A percentile compares a stretch with the other conserved stretches of the same genome.
Evolutionary conservation across 2,329 filamentous ascomycete species (phyloP).

Genomic region (Trichoderma semiorbis): DNA sequence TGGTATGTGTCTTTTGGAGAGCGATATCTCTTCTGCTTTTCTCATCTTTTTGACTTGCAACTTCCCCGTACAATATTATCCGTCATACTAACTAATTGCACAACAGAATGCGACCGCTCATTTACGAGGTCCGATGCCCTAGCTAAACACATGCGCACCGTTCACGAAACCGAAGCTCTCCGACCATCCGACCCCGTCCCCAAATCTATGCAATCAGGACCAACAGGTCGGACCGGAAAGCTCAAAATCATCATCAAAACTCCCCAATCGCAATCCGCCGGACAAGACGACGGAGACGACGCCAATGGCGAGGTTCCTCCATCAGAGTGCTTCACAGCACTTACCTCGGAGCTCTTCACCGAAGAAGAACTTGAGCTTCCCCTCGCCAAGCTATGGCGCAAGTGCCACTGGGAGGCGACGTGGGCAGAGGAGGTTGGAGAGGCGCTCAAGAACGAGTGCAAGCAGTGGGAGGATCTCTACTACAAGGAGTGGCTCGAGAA

Average conservation of each 20-base stretch:
- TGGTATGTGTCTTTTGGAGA: conserved; percentile 54
- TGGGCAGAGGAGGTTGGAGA: conserved; percentile 70
- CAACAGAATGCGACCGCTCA: conserved; percentile 86
- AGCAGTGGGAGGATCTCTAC: conserved; percentile 62
- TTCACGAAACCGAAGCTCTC: conserved; percentile 93
- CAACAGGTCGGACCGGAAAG: conserved; percentile 46
- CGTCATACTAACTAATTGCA: not conserved
- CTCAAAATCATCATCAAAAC: conserved; percentile 64
- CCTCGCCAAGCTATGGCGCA: conserved; percentile 58
- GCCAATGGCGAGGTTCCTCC: conserved; percentile 54
- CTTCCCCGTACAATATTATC: not conserved
- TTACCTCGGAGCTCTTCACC: conserved; percentile 60
- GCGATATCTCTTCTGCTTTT: not conserved
- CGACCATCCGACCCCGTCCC: conserved; percentile 74
- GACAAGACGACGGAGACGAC: conserved; percentile 56
- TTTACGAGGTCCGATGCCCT: conserved; percentile 95
- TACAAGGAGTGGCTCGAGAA: conserved; percentile 76
- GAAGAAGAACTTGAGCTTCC: conserved; percentile 60
- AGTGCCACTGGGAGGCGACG: conserved; percentile 67
- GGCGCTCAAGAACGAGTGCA: conserved; percentile 60
- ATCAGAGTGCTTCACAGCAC: conserved; percentile 54
- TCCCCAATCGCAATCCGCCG: conserved; percentile 53
- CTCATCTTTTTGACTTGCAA: not conserved
- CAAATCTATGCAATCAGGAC: conserved; percentile 59
- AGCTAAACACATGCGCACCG: conserved; percentile 97